Conservation (phyloP, 371 early-diverging fungal species). For the Mortierella sp. region DNA sequence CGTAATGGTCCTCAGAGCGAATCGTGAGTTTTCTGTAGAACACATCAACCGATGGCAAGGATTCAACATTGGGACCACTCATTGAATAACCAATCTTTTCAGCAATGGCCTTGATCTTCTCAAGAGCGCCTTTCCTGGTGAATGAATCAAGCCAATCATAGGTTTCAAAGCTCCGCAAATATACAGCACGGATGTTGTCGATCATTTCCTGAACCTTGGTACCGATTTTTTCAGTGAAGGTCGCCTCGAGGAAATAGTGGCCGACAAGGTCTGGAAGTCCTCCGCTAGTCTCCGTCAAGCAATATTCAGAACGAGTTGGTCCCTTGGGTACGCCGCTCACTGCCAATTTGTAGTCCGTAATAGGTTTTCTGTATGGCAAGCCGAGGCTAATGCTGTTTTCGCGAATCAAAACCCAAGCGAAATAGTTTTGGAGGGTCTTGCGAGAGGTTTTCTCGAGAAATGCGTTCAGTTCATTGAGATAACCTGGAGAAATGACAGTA, state of each 20-base stretch:
- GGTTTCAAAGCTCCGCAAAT: constrained; percentile 55
- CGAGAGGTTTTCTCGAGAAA: constrained; percentile 51
- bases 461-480: constrained; percentile 50
- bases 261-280: constrained; percentile 64
- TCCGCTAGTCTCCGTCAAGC: constrained; percentile 54
- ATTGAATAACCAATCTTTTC: constrained; percentile 67
- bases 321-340: constrained; percentile 53
- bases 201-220: constrained; percentile 56
- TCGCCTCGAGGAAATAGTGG: constrained; percentile 65
- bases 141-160: constrained; percentile 67
- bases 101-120: constrained; percentile 59
- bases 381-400: constrained; percentile 36
- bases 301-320: constrained; percentile 59
- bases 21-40: constrained; percentile 60
- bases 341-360: constrained; percentile 38
- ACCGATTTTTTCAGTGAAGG: constrained; percentile 53
- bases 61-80: constrained; percentile 59
- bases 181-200: constrained; percentile 53
- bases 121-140: constrained; percentile 61
- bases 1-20: constrained; percentile 51
- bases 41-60: constrained; percentile 56
- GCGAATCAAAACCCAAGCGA: constrained; percentile 60
- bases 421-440: constrained; percentile 59
- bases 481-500: constrained; percentile 56
- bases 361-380: constrained; percentile 43